Conservation (phyloP, 495 filamentous ascomycete genomes). For the Pyrenula aspistea region DNA sequence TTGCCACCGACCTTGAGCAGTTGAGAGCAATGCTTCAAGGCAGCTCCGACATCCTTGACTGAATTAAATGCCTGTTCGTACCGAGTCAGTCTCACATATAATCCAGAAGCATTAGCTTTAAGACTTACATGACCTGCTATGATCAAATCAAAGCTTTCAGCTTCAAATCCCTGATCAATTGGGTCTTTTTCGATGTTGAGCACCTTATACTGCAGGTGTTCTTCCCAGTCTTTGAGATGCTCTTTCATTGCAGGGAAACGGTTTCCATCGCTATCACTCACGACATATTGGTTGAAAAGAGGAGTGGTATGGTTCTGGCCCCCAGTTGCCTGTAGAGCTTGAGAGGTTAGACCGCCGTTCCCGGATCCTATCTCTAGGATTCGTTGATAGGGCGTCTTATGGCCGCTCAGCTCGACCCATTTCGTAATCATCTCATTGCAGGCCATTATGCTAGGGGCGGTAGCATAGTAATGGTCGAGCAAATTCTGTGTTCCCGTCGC, state of each 20-base stretch:
- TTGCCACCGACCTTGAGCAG: conserved; percentile 7
- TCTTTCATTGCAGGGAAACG: conserved; percentile 37
- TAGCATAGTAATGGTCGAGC: not conserved
- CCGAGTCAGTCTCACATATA: not conserved
- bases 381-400: conserved; percentile 24
- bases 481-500: not conserved
- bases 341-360: conserved; percentile 36
- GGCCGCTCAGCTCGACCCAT: conserved; percentile 9
- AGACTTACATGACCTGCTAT: conserved; percentile 41
- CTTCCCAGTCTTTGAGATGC: conserved; percentile 16
- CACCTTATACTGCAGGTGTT: conserved; percentile 27
- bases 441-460: not conserved
- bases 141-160: conserved; percentile 34
- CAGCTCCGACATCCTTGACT: conserved; percentile 17
- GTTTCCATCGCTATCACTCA: conserved; percentile 39
- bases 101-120: conserved; percentile 9
- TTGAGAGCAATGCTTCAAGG: conserved; percentile 14
- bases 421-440: not conserved
- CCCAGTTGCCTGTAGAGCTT: conserved; percentile 21
- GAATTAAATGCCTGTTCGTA: not conserved
- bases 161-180: conserved; percentile 28
- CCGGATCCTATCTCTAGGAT: conserved; percentile 44
- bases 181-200: conserved; percentile 29
- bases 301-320: not conserved
- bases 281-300: conserved; percentile 18